These are phyloP conservation scores for Cordyceps fumosorosea DNA, from an alignment of 2,329 filamentous ascomycete genomes.

Conservation along the genomic window DNA sequence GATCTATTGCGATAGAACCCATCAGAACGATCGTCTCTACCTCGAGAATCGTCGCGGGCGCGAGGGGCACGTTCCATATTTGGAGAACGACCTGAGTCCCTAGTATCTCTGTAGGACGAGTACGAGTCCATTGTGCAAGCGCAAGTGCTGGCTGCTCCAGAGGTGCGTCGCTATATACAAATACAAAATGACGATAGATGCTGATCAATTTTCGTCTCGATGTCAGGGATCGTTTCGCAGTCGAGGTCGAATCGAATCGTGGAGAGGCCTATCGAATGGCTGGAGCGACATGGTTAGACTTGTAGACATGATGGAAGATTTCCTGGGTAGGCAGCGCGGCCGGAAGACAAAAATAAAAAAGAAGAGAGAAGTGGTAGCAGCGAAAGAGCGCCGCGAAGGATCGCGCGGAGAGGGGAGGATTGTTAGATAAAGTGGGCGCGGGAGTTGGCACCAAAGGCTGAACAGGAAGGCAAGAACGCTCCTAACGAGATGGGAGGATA, in stretches of 20 bases:
- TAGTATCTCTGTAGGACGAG: constrained; percentile 42
- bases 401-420: not conserved
- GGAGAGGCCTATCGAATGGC: constrained; percentile 4
- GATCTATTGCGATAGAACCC: constrained; percentile 61
- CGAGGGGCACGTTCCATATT: constrained; percentile 42
- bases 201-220: not conserved
- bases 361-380: not conserved
- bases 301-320: not conserved
- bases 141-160: not conserved
- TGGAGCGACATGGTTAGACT: constrained; percentile 6
- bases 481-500: not conserved
- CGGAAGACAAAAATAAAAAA: constrained; percentile 2
- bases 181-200: not conserved
- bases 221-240: not conserved
- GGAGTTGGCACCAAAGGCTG: constrained; percentile 1
- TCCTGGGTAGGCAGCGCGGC: not conserved
- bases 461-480: not conserved
- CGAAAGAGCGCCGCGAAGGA: constrained; percentile 7
- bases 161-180: not conserved
- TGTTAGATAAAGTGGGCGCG: not conserved
- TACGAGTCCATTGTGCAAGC: constrained; percentile 11
- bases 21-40: constrained; percentile 49
- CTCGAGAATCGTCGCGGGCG: constrained; percentile 46
- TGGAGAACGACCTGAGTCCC: constrained; percentile 40
- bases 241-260: not conserved